Evolutionary conservation across 208 protist genomes (phyloP), one percentile per base, ranked within the genome.

Genomic region (Trypanosomatidae sp.): DNA sequence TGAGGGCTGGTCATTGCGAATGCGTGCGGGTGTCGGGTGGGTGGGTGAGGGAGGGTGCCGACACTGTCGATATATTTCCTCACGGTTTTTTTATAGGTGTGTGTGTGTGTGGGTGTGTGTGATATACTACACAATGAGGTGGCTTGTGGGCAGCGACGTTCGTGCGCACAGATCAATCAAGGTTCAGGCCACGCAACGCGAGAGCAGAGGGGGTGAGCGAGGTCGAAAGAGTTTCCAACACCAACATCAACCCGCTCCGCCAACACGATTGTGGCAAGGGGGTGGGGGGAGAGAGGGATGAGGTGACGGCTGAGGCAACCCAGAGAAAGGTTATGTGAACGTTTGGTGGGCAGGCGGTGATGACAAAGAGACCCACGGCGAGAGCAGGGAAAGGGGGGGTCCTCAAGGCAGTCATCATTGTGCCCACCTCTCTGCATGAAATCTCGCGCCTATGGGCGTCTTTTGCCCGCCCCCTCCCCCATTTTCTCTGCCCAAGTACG

Each of bases 1-100:
- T 82, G 77, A 17, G 77, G 69, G 39, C 73, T 81, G 8, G 87
- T 85, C 87, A 93, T 90, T 6, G 39, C 13, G 64, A 68, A 22
- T 25, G 44, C 28, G n/a, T 15, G 33, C 1, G n/a, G 22, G 62
- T 15, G 39, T 49, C 56, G n/a, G 62, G 22, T 41, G 22, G 12
- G 50, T 25, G 12, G 50, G 46, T 2, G 30, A n/a, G 25, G 13
- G 46, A 25, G 12, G 41, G 64, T 17, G 33, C 25, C 28, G 3
- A 33, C 41, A 28, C 44, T 68, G 64, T 41, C 41, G 52, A 36
- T 68, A 53, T 36, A 6, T 9, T 28, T 10, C 44, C 1, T n/a
- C 39, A 50, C 12, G 43, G 41, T 15, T 68, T 55, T 28, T 9
- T 0, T 56, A 53, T 53, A 53, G 0, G 49, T 53, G 49, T 53